Base-by-base conservation (phyloP, 78 protist species). In the Trichosphaerium sp. region DNA sequence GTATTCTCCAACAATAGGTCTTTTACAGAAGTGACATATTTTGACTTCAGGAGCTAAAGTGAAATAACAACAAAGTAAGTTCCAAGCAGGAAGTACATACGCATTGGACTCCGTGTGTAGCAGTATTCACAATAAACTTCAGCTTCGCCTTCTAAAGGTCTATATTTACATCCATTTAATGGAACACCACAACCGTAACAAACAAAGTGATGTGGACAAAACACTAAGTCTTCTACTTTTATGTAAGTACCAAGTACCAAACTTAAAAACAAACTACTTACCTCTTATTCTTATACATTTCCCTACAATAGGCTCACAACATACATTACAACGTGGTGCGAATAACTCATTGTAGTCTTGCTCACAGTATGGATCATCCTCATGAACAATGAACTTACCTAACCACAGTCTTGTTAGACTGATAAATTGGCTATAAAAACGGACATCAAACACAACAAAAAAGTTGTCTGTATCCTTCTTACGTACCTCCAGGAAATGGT, bases 131-230 rank as follows among this genome's bases (percentile, higher is more conserved):
- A 81, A 58, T 81, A 81, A 0, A 60, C 66, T n/a, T 81, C 87
- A 1, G 82, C 87, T 38, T 81, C 87, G 41, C 74, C 82, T n/a
- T 81, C 87, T 81, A 54, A 70, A 81, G 28, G 68, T 65, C 48
- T 65, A 61, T 26, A 21, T 21, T 14, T 14, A 56, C 61, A 14
- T 28, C 32, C 32, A 14, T 14, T 34, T 28, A 14, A 21, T 34
- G 12, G 52, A 12, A 34, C 32, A 15, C 49, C 31, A 15, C 31
- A 44, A 44, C 31, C 15, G 15, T 15, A 44, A 15, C 49, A 44
- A 44, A 15, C 15, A 15, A 15, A 44, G 31, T 21, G n/a, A 56
- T 12, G n/a, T 21, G 14, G 61, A 56, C 61, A 56, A 34, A 56
- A 56, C 14, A 34, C n/a, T 14, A 56, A 56, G 32, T 28, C n/a